A percentile compares a stretch with the other conserved stretches of the same genome.
Conservation (phyloP, 2,329 filamentous ascomycete genomes). For the Aspergillus pseudoglaucus region DNA sequence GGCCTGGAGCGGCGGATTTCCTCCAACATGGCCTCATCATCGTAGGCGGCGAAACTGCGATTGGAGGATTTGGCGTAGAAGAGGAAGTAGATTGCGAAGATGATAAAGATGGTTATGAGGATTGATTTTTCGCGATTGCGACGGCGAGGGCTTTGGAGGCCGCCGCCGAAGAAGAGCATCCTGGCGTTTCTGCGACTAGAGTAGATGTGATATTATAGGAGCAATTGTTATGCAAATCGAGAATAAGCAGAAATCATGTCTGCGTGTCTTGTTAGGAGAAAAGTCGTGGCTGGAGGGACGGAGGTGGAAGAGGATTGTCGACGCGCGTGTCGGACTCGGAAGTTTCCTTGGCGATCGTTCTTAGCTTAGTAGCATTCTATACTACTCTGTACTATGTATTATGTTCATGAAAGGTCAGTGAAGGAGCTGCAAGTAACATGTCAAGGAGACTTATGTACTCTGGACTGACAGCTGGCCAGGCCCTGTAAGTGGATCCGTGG, state of each 20-base stretch:
- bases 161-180: constrained; percentile 31
- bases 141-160: constrained; percentile 26
- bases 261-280: background rate
- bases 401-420: too few species aligned
- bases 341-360: too few species aligned
- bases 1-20: background rate
- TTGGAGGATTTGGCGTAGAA: constrained; percentile 24
- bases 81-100: constrained; percentile 26
- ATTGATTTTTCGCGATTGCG: constrained; percentile 30
- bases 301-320: background rate
- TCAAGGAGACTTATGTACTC: too few species aligned
- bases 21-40: background rate
- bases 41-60: background rate
- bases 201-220: background rate
- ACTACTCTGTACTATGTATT: too few species aligned
- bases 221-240: background rate
- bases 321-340: background rate
- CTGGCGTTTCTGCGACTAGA: background rate
- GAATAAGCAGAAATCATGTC: background rate
- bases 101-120: constrained; percentile 26
- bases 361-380: too few species aligned
- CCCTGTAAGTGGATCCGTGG: too few species aligned
- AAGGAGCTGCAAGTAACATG: too few species aligned
- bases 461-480: too few species aligned
- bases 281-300: constrained; percentile 46